Evolutionary conservation across 371 early-diverging fungal species (phyloP).

Genomic region (Mucor lusitanicus): DNA sequence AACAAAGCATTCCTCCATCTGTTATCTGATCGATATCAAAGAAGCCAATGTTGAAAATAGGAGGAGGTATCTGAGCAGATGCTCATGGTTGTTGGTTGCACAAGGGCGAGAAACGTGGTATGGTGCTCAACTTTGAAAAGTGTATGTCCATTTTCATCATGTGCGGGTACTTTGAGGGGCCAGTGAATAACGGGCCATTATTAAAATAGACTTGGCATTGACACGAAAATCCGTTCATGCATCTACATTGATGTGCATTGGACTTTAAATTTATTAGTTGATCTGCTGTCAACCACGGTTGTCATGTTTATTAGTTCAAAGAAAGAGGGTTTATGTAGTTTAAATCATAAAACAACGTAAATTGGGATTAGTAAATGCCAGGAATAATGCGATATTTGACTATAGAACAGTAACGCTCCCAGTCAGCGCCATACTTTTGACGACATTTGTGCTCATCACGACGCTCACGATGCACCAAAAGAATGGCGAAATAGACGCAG

Average conservation of each 20-base stretch:
- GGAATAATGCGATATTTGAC: constrained; percentile 91
- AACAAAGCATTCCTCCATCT: background rate
- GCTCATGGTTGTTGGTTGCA: background rate
- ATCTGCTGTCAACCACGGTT: no score
- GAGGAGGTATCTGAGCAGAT: background rate
- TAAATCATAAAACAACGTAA: background rate
- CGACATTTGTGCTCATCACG: constrained; percentile 90
- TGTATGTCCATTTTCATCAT: background rate
- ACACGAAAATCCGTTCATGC: background rate
- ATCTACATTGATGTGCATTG: background rate
- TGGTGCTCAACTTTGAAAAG: background rate
- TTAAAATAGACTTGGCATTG: background rate
- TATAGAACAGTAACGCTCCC: constrained; percentile 84
- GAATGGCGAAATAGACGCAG: constrained; percentile 83
- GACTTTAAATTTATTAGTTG: background rate
- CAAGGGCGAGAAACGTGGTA: background rate
- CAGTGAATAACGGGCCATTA: background rate
- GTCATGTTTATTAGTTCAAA: background rate
- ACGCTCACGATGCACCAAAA: constrained; percentile 84
- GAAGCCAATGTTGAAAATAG: background rate
- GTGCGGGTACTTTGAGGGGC: background rate
- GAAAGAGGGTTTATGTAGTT: background rate
- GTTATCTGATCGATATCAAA: background rate
- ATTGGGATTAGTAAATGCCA: constrained; percentile 31
- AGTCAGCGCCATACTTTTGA: constrained; percentile 90